Base-by-base conservation (phyloP, 2,329 filamentous ascomycete genomes). In the Zarea fungicola region DNA sequence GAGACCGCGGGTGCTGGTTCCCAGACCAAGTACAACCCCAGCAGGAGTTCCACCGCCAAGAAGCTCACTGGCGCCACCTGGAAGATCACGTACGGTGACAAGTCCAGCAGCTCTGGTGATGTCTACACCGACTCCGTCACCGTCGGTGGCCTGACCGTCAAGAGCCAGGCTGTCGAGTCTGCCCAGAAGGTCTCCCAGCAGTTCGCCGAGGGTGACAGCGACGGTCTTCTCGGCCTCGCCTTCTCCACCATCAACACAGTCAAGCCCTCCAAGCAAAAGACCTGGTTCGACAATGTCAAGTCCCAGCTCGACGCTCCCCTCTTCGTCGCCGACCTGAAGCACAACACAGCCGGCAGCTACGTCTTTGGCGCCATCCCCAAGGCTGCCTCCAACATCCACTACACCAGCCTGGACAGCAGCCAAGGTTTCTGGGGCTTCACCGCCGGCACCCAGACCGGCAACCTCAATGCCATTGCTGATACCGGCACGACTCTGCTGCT, bases 291-390 rank as follows among this genome's bases (percentile, higher is more conserved):
- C 45, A 70, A 64, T 18, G 58, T 60, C 26, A 49, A 53, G 21
- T 26, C 52, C 0, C 49, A 46, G 28, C 54, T 65, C 3, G 49
- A 54, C n/a, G 26, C 46, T 0, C 48, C 52, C 2, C 67, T 91
- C 34, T 86, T 91, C 67, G 87, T 85, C 0, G 84, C 83, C 21
- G 77, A 85, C 53, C 72, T 92, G 39, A 78, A 80, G 58, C 74
- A 78, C 55, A 37, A 78, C 71, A 50, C 86, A 81, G 70, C 76
- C 29, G 81, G 77, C 44, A 71, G 73, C 31, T 79, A 83, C 65
- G 82, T 87, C 29, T 69, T 71, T 68, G 79, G 84, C 54, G 79
- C 85, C 67, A 61, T 60, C 34, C 64, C 65, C 60, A 60, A 80
- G 57, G 82, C 79, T 70, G 78, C 70, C 4, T 81, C 80, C 40